Base-by-base conservation (phyloP, 257 asterid species). In the Phtheirospermum japonicum region DNA sequence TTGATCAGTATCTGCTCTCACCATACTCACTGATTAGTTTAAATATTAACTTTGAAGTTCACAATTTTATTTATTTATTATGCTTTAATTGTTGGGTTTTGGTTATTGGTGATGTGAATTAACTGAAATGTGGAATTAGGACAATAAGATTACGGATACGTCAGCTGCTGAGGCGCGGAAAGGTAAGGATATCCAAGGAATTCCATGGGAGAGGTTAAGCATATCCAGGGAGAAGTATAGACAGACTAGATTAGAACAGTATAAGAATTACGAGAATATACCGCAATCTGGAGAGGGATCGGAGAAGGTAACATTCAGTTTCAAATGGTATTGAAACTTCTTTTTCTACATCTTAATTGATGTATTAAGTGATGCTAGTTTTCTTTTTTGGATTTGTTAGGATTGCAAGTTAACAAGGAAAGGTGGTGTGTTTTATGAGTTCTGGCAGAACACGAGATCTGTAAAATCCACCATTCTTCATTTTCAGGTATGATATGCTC, bases 151-250 rank as follows among this genome's bases (percentile, higher is more conserved):
- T 45, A 69, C 81, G 1, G 86, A 80, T 64, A 80, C 85, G 8
- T 63, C 50, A 66, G 85, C 85, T 39, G 71, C 79, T 9, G 86
- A 77, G 64, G 86, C 81, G 0, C 79, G 83, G 59, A 67, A 49
- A 31, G 86, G 81, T 57, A 75, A 77, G 71, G 83, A 80, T 67
- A 80, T 80, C 53, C 86, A 80, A 75, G 86, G 83, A 68, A 80
- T 80, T 19, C 86, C 83, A 12, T 80, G 86, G 86, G 81, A 80
- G 59, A 75, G 76, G 72, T 78, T 80, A 56, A 77, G 83, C 64
- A 70, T 77, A 59, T 71, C 85, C 4, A 64, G 83, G 46, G 77
- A 77, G 54, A 77, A 74, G 77, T 80, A 80, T 64, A 80, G 85
- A 48, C 81, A 77, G 67, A 80, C 79, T 67, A 77, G 86, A 69